Evolutionary conservation across 2,329 filamentous ascomycete genomes (phyloP).

Genomic region (Volutella citrinella): DNA sequence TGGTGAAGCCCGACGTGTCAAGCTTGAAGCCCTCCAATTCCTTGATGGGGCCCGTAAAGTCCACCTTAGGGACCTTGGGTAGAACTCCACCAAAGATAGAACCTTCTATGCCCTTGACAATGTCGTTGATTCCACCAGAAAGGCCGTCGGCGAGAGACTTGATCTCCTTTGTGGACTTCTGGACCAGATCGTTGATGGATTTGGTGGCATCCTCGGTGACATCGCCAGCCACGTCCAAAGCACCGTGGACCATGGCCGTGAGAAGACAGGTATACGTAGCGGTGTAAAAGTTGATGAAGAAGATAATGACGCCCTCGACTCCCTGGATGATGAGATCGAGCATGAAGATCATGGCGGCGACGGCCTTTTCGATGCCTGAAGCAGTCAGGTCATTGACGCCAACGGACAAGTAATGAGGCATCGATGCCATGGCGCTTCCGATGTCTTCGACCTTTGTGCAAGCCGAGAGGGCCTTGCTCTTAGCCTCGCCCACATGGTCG

Average conservation of each 20-base stretch:
- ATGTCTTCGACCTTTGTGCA: constrained; percentile 91
- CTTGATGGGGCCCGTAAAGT: constrained; percentile 63
- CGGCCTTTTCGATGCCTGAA: constrained; percentile 72
- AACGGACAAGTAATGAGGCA: constrained; percentile 90
- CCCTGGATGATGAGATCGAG: constrained; percentile 76
- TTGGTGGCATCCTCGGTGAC: constrained; percentile 51
- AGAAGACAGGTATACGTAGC: constrained; percentile 89
- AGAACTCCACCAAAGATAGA: constrained; percentile 50
- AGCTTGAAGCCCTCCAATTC: constrained; percentile 70
- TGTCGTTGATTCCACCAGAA: constrained; percentile 45
- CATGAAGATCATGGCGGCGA: constrained; percentile 76
- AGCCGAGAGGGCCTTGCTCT: constrained; percentile 78
- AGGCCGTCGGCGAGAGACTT: constrained; percentile 53
- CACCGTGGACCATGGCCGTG: constrained; percentile 76
- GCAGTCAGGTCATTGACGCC: constrained; percentile 88
- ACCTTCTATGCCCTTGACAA: constrained; percentile 41
- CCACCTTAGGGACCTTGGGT: constrained; percentile 48
- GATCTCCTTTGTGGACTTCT: constrained; percentile 56
- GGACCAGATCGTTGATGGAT: constrained; percentile 47
- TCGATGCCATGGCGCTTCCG: constrained; percentile 93
- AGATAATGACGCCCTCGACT: constrained; percentile 84
- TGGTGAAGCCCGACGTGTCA: constrained; percentile 62
- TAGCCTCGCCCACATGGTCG: constrained; percentile 71
- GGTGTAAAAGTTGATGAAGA: constrained; percentile 88
- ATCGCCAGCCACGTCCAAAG: constrained; percentile 63